Base-by-base conservation (phyloP, 169 alveolate genomes). In the Plasmodium knowlesi region DNA sequence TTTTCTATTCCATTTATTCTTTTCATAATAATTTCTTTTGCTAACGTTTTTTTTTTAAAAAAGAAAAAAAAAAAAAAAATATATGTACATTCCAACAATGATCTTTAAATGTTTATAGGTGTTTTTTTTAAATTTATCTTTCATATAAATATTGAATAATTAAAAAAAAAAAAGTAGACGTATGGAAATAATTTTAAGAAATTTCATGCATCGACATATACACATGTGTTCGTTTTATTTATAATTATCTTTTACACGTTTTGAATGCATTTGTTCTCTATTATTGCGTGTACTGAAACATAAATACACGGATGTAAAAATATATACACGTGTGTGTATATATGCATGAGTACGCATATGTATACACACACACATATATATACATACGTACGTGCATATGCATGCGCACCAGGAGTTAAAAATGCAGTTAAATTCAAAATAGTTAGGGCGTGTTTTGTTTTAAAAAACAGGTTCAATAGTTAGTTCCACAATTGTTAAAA, bases 401-500 rank as follows among this genome's bases (percentile, higher is more conserved):
- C 46, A 32, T 39, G 37, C 32, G 54, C 54, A 85, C 50, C 85
- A 85, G 80, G 54, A 78, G 94, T 88, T 88, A 76, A 88, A 78
- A 88, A 88, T 57, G 50, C 67, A 46, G 76, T 76, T 88, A 88
- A 83, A 83, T 71, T 70, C 50, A 70, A 83, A 83, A 39, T n/a
- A 78, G 30, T 57, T 32, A 78, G 30, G 22, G 80, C 80, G 76
- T 30, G 79, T 39, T 43, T 74, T 74, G 73, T 14, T 46, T 74
- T 74, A 30, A 73, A 57, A 85, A 85, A 85, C 93, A 85, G 32
- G 61, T 78, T 88, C 72, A 16, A 30, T 88, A 76, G 82, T 79
- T 88, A 76, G 82, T 79, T 88, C 34, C 86, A 88, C 89, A 88
- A 78, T 57, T 41, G 39, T 61, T 79, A 78, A 57, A 88, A 78